These are phyloP conservation scores for Arthrobotrys pseudoclavata DNA, from an alignment of 2,329 filamentous ascomycete species.

Conservation along the genomic window DNA sequence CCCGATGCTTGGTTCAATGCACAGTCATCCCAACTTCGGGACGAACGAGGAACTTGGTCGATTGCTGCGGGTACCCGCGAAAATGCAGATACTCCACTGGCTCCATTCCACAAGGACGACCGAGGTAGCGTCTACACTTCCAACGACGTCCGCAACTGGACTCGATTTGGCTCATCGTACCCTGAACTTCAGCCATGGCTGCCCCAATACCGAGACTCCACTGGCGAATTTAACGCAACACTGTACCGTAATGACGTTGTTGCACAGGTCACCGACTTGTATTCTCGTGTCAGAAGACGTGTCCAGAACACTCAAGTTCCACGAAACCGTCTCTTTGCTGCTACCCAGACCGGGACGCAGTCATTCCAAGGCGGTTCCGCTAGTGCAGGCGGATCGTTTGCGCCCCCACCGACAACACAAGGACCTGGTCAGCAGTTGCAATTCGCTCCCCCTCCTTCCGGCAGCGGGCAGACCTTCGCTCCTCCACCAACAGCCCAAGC, in stretches of 20 bases:
- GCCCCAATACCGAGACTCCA: slow-evolving; percentile 36
- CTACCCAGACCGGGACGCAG: slow-evolving; percentile 19
- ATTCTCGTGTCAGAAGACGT: slow-evolving; percentile 39
- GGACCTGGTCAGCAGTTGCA: slow-evolving; percentile 5
- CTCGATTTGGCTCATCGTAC: slow-evolving; percentile 51
- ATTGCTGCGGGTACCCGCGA: slow-evolving; percentile 49
- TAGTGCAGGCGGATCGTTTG: slow-evolving; percentile 24
- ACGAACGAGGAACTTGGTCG: slow-evolving; percentile 54
- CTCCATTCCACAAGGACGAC: slow-evolving; percentile 49
- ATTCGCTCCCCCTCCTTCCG: slow-evolving; percentile 26
- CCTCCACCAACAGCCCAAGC: slow-evolving; percentile 28
- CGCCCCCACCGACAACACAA: slow-evolving; percentile 37
- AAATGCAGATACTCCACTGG: slow-evolving; percentile 33
- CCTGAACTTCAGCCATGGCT: slow-evolving; percentile 58
- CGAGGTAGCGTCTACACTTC: slow-evolving; percentile 35
- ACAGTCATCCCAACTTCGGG: slow-evolving; percentile 32
- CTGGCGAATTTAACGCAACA: slow-evolving; percentile 39
- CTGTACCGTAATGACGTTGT: slow-evolving; percentile 49
- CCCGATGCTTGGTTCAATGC: slow-evolving; percentile 45
- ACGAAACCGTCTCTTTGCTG: slow-evolving; percentile 49
- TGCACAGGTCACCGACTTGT: slow-evolving; percentile 47
- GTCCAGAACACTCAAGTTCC: slow-evolving; percentile 46
- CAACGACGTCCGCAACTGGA: slow-evolving; percentile 51
- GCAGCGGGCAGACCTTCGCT: slow-evolving; percentile 20
- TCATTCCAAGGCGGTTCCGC: slow-evolving; percentile 7